Evolutionary conservation across 2,329 filamentous ascomycete species (phyloP).

Genomic region (Microsporum canis): DNA sequence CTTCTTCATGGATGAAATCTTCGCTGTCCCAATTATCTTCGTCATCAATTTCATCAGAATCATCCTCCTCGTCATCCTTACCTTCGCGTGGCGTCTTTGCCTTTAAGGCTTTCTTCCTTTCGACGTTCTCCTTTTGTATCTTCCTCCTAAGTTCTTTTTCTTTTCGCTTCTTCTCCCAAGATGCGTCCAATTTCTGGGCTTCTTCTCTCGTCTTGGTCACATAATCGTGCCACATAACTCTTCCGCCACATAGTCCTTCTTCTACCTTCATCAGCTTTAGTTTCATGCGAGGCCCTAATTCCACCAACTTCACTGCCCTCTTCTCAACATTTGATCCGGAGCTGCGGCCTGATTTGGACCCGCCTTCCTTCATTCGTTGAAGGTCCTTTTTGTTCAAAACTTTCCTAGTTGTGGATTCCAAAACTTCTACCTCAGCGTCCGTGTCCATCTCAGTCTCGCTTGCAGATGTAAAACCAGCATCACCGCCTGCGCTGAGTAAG

Average conservation of each 20-base stretch:
- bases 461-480: slow-evolving; percentile 78
- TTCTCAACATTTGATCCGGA: slow-evolving; percentile 55
- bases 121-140: slow-evolving; percentile 80
- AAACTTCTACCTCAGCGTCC: slow-evolving; percentile 86
- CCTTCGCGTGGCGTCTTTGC: slow-evolving; percentile 37
- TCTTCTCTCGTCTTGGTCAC: slow-evolving; percentile 74
- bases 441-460: slow-evolving; percentile 90
- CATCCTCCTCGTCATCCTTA: slow-evolving; percentile 36
- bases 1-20: slow-evolving; percentile 37
- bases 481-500: slow-evolving; percentile 51
- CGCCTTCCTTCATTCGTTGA: slow-evolving; percentile 35
- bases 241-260: slow-evolving; percentile 79
- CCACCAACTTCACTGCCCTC: slow-evolving; percentile 79
- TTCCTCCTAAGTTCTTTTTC: slow-evolving; percentile 74
- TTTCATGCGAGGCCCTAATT: slow-evolving; percentile 81
- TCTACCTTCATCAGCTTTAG: slow-evolving; percentile 90
- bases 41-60: slow-evolving; percentile 42
- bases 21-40: slow-evolving; percentile 45
- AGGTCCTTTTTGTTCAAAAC: slow-evolving; percentile 42
- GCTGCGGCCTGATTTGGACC: slow-evolving; percentile 38
- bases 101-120: slow-evolving; percentile 63
- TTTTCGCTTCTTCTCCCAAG: slow-evolving; percentile 64
- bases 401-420: slow-evolving; percentile 45
- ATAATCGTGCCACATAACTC: slow-evolving; percentile 96
- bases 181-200: slow-evolving; percentile 63